Conservation (phyloP, 176 grass and related monocot genomes). For the Paspalum notatum region DNA sequence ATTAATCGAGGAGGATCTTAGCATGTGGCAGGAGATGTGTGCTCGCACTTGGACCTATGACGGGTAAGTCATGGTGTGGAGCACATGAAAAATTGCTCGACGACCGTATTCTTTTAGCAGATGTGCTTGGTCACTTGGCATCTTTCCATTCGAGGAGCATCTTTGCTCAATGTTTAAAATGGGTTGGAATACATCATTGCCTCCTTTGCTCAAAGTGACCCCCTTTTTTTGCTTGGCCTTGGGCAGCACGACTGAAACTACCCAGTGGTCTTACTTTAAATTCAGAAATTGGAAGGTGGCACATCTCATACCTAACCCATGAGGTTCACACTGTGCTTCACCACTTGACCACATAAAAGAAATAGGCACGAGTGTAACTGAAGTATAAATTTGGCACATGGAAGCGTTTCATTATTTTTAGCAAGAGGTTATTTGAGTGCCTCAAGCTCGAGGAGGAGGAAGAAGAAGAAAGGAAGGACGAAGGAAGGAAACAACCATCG, state of each 20-base stretch:
- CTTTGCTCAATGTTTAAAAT: conserved; percentile 23
- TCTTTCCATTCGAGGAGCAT: conserved; percentile 22
- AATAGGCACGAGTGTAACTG: neutral
- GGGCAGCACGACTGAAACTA: neutral
- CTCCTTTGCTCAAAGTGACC: neutral
- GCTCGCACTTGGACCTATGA: neutral
- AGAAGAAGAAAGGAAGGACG: neutral
- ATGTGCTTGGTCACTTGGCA: neutral
- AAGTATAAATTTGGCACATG: too few species aligned
- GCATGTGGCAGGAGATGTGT: conserved; percentile 6
- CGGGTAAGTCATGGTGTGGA: conserved; percentile 13
- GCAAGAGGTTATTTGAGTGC: neutral
- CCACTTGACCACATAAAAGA: neutral
- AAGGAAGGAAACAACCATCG: neutral
- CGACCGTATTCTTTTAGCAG: neutral
- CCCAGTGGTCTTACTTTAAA: neutral
- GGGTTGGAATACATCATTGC: neutral
- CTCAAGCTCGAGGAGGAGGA: neutral
- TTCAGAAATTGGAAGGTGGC: neutral
- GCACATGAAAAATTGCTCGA: neutral
- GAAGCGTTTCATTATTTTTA: neutral
- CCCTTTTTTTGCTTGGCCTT: neutral
- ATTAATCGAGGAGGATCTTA: neutral
- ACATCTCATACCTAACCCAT: neutral
- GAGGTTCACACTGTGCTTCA: neutral